phyloP scores from a whole-genome alignment of 163 green algal genomes.

The Smithsoniella earleae region DNA sequence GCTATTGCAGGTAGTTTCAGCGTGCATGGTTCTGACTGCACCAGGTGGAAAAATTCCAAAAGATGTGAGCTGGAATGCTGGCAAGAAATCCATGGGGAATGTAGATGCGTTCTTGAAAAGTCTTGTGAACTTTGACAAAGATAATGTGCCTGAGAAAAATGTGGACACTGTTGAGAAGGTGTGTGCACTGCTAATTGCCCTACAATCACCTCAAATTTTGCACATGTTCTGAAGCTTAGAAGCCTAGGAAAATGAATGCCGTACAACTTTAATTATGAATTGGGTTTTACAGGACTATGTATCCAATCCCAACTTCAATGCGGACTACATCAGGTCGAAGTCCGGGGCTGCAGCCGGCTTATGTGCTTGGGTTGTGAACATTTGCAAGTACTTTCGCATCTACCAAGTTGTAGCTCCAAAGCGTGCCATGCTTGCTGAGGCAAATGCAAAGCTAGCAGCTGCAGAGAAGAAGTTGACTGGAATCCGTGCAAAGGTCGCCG shows the following conservation, averaged over 20 bases:
- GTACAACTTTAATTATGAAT: too few relatives aligned
- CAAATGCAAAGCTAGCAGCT: constrained; percentile 70
- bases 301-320: constrained; percentile 64
- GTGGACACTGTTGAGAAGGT: constrained; percentile 69
- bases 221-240: too few relatives aligned
- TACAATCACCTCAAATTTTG: too few relatives aligned
- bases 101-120: constrained; percentile 83
- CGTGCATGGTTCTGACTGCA: constrained; percentile 79
- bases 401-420: constrained; percentile 91
- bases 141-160: constrained; percentile 60
- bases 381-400: constrained; percentile 92
- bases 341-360: constrained; percentile 79
- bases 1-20: constrained; percentile 55
- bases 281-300: constrained; percentile 71
- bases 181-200: too few relatives aligned
- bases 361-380: constrained; percentile 88
- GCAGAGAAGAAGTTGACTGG: constrained; percentile 79
- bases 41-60: constrained; percentile 78
- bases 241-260: too few relatives aligned
- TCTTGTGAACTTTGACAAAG: constrained; percentile 85
- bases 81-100: constrained; percentile 90
- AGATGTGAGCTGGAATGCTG: constrained; percentile 75
- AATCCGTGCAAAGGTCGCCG: constrained; percentile 73
- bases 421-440: constrained; percentile 67
- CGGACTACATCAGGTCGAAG: constrained; percentile 77